Evolutionary conservation across 441 rosid genomes (phyloP).

Genomic region (Pelargonium australe): DNA sequence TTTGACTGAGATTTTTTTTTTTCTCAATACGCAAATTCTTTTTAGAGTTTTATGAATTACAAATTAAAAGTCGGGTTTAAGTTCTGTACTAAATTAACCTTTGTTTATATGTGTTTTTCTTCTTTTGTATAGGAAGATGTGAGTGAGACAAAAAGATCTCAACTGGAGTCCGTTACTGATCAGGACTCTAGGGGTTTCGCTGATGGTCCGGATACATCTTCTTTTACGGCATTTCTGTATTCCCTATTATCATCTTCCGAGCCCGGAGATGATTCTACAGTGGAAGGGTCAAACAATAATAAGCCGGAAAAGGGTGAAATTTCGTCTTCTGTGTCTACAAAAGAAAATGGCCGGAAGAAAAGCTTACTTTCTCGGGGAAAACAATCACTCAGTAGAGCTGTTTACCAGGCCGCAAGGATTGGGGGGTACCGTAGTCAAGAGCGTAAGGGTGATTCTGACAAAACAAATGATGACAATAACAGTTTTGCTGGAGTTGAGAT

Average conservation of each 20-base stretch:
- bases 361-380: conserved; percentile 66
- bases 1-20: no score
- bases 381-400: conserved; percentile 48
- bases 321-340: conserved; percentile 33
- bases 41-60: background rate
- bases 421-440: conserved; percentile 47
- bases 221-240: conserved; percentile 83
- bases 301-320: conserved; percentile 37
- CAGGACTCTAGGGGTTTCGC: conserved; percentile 36
- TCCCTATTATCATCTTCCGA: conserved; percentile 67
- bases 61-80: background rate
- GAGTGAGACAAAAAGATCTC: conserved; percentile 40
- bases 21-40: background rate
- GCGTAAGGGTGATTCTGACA: conserved; percentile 34
- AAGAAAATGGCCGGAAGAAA: conserved; percentile 49
- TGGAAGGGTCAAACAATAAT: conserved; percentile 39
- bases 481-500: conserved; percentile 53
- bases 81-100: background rate
- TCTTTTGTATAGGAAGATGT: conserved; percentile 40
- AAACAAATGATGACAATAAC: conserved; percentile 29
- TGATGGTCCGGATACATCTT: conserved; percentile 88
- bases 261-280: conserved; percentile 33
- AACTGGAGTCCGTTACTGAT: conserved; percentile 38
- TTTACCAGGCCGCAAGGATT: conserved; percentile 50
- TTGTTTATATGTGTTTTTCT: background rate